Evolutionary conservation across 2,329 filamentous ascomycete species (phyloP), one percentile per base, ranked within the genome.

Genomic region (Aotearoamyces nothofagi): DNA sequence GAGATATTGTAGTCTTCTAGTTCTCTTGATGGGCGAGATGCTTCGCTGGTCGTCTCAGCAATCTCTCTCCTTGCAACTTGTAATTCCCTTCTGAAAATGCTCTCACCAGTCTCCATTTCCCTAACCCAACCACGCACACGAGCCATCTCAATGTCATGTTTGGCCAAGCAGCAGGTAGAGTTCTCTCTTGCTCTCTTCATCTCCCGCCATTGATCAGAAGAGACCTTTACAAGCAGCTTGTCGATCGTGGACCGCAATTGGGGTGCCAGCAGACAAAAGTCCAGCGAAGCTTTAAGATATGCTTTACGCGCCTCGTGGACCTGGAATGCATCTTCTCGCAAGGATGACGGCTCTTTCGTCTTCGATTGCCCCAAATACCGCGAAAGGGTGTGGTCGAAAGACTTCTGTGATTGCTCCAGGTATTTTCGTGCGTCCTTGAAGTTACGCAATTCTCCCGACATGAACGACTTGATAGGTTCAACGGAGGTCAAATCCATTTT

Each of bases 271-370:
- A 90, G 72, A 44, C 82, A 92, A 50, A 86, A 96, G 52, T 98
- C 90, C 69, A 98, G 75, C 9, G 82, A 86, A 2, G 86, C 79
- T 49, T 84, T 87, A 24, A 96, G 62, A 50, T 98, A 98, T 17
- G 75, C 70, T 47, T 90, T 92, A 33, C 87, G 72, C 14, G 82
- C 80, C 58, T 96, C 90, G 49, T 93, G 90, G 20, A 96, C 71
- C 49, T 90, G 77, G 46, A 98, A 98, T 1, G 90, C 90, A 54
- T 98, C 90, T 52, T 98, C 90, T 35, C 90, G 69, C 32, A 98
- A 61, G 1, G 84, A 71, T 0, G 84, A 94, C 0, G 87, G 71
- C 53, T 98, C 90, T 55, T 96, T 98, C 5, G 82, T 77, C 60
- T 94, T 96, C 39, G 76, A 79, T 53, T 94, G 84, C 3, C 69